Conservation (phyloP, 768 basidiomycete genomes). For the Amanita jacksonii region DNA sequence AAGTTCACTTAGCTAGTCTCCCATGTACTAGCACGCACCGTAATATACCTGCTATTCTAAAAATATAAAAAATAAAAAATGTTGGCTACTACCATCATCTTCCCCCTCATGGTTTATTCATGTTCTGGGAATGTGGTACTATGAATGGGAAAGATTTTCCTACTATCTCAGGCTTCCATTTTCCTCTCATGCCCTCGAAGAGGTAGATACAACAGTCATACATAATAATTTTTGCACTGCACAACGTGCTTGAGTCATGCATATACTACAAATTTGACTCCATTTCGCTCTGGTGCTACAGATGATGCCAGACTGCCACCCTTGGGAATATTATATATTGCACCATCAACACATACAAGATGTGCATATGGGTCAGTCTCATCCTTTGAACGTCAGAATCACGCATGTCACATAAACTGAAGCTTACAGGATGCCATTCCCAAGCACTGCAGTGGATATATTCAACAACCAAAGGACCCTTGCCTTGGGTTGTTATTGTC, state of each 20-base stretch:
- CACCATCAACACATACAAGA: slow-evolving; percentile 74
- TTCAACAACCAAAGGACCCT: slow-evolving; percentile 57
- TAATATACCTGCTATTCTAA: too few species aligned
- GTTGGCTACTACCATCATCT: too few species aligned
- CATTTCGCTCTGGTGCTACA: slow-evolving; percentile 25
- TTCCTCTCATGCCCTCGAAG: too few species aligned
- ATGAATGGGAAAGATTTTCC: too few species aligned
- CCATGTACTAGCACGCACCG: too few species aligned
- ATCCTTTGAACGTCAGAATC: slow-evolving; percentile 32
- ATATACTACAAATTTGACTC: slow-evolving; percentile 38
- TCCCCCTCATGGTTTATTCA: too few species aligned
- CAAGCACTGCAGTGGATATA: slow-evolving; percentile 72
- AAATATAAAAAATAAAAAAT: too few species aligned
- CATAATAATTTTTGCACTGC: too few species aligned
- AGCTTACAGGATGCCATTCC: slow-evolving; percentile 78
- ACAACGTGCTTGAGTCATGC: slow-evolving; percentile 27
- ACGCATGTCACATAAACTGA: slow-evolving; percentile 1
- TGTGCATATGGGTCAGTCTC: slow-evolving; percentile 51
- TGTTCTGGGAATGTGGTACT: too few species aligned
- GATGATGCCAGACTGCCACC: slow-evolving; percentile 51
- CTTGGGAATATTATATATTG: slow-evolving; percentile 49
- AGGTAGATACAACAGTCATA: too few species aligned
- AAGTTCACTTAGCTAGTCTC: too few species aligned
- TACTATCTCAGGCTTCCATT: too few species aligned
- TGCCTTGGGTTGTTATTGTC: slow-evolving; percentile 27